phyloP scores from a whole-genome alignment of 306 rosid species.

The Nissolia schottii region DNA sequence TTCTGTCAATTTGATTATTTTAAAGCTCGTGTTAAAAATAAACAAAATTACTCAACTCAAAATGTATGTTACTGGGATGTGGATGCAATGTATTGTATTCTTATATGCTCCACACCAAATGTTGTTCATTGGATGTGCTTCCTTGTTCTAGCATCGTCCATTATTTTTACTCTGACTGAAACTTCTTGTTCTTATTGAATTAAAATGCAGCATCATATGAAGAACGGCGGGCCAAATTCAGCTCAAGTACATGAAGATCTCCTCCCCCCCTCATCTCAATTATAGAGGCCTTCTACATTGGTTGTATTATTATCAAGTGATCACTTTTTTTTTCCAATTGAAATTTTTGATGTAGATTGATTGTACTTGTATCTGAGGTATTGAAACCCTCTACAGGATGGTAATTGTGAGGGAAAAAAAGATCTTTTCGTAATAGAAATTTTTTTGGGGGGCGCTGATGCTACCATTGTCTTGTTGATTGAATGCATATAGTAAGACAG shows the following conservation, averaged over 20 bases:
- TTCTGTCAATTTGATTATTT: constrained; percentile 1
- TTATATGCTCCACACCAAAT: neutral
- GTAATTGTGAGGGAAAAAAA: neutral
- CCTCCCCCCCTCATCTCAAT: neutral
- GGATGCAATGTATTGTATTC: neutral
- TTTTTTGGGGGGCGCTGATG: neutral
- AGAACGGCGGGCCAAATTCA: constrained; percentile 69
- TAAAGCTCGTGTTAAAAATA: constrained; percentile 11
- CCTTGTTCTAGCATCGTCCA: neutral
- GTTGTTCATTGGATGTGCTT: neutral
- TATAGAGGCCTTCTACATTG: neutral
- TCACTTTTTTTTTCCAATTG: neutral
- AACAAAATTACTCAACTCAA: too few species aligned
- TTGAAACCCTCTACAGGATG: neutral
- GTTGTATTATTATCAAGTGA: neutral
- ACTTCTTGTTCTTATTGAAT: constrained; percentile 20
- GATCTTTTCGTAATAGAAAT: neutral
- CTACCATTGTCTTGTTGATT: neutral
- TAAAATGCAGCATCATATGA: constrained; percentile 76
- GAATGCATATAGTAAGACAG: neutral
- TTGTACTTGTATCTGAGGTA: neutral
- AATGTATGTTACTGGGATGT: constrained; percentile 14
- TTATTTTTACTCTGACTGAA: constrained; percentile 4
- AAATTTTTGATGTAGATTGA: neutral
- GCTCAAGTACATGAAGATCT: constrained; percentile 27